phyloP scores from a whole-genome alignment of 139 green algal species.

The Asterochloris erici region DNA sequence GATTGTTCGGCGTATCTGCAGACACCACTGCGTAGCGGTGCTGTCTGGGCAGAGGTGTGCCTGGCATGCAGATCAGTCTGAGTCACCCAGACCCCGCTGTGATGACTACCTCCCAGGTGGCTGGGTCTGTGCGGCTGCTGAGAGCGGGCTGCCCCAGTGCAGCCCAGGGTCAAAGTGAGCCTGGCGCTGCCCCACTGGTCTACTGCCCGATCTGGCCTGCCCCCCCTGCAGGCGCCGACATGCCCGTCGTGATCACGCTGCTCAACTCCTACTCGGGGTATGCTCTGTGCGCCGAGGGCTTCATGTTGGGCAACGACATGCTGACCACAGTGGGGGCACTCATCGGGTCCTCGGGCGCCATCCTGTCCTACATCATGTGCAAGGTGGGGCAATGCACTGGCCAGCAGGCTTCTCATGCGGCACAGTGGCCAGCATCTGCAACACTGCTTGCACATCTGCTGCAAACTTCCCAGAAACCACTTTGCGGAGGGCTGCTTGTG shows the following conservation, averaged over 20 bases:
- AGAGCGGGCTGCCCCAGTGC: neutral
- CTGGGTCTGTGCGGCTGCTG: no score
- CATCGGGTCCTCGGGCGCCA: constrained; percentile 83
- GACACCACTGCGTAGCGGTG: no score
- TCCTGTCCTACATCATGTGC: constrained; percentile 94
- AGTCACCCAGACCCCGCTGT: no score
- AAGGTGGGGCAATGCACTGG: constrained; percentile 21
- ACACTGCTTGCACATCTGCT: no score
- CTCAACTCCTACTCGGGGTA: constrained; percentile 82
- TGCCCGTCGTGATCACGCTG: constrained; percentile 91
- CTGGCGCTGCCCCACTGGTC: neutral
- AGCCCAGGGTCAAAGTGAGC: neutral
- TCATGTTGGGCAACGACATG: constrained; percentile 84
- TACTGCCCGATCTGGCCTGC: neutral
- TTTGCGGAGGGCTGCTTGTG: no score
- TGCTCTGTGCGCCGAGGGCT: constrained; percentile 85
- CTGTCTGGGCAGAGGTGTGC: no score
- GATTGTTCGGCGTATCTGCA: no score
- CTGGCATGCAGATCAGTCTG: no score
- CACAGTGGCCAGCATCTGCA: no score
- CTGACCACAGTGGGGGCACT: constrained; percentile 80
- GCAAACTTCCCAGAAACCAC: no score
- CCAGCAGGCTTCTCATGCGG: no score
- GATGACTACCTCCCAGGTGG: no score
- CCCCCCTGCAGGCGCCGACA: constrained; percentile 62